Evolutionary conservation across 2,329 filamentous ascomycete genomes (phyloP).

Genomic region (Exserohilum rostratum): DNA sequence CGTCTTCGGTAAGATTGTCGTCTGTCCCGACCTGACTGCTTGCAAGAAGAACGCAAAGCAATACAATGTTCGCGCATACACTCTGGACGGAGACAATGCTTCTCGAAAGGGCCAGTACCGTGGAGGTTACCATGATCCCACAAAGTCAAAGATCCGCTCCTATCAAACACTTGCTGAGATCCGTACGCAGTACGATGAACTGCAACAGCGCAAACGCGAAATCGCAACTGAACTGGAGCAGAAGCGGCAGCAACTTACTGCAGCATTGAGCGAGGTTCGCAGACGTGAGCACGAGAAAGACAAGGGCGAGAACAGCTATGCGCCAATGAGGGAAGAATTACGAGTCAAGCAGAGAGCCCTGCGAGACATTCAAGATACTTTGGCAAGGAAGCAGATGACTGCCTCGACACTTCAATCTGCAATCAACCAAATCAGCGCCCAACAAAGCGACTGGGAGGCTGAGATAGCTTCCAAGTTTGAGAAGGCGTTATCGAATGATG

Average conservation of each 20-base stretch:
- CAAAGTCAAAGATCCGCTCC: conserved; percentile 84
- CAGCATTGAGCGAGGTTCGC: conserved; percentile 80
- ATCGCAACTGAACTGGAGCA: conserved; percentile 74
- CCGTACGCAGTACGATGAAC: conserved; percentile 73
- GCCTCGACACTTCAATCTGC: conserved; percentile 71
- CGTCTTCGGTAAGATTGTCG: conserved; percentile 93
- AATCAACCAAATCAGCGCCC: conserved; percentile 66
- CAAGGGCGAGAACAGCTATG: conserved; percentile 81
- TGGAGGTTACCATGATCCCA: conserved; percentile 88
- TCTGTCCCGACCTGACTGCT: conserved; percentile 87
- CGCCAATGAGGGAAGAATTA: conserved; percentile 78
- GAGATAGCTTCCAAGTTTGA: conserved; percentile 90
- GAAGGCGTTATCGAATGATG: conserved; percentile 81
- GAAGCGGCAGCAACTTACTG: conserved; percentile 88
- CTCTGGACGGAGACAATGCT: conserved; percentile 89
- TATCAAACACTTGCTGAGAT: conserved; percentile 77
- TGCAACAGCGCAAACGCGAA: conserved; percentile 67
- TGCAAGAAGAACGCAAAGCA: conserved; percentile 91
- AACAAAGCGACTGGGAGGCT: conserved; percentile 75
- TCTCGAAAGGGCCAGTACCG: conserved; percentile 96
- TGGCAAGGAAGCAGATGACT: conserved; percentile 72
- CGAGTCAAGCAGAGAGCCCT: conserved; percentile 75
- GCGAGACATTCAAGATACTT: conserved; percentile 72
- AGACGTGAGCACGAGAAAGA: conserved; percentile 80
- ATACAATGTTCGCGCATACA: conserved; percentile 91